Percentiles rank a stretch among this genome's conserved stretches.
These are phyloP conservation scores for Jaenimonas drosophilae DNA, from an alignment of 208 protist genomes.

Conservation along the genomic window DNA sequence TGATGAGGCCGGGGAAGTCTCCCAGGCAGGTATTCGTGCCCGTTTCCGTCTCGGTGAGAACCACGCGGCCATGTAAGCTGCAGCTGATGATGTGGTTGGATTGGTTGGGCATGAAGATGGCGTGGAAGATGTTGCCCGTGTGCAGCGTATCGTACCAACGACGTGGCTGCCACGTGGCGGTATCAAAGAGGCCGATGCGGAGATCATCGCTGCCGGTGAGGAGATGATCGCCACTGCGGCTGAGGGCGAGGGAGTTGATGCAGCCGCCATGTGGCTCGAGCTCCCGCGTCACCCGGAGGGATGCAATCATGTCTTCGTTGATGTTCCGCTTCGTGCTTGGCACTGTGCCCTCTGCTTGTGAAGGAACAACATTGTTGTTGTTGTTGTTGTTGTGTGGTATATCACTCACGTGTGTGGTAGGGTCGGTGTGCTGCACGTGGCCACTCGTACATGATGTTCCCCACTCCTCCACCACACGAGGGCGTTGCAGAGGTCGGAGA, in stretches of 20 bases:
- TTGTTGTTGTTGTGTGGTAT: no score
- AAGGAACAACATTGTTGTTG: no score
- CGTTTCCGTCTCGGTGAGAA: slow-evolving; percentile 22
- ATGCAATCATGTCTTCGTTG: slow-evolving; percentile 8
- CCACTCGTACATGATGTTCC: slow-evolving; percentile 1
- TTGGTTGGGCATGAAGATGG: slow-evolving; percentile 22
- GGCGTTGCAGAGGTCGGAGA: slow-evolving; percentile 1
- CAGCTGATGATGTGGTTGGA: slow-evolving; percentile 17
- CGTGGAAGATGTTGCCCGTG: slow-evolving; percentile 36
- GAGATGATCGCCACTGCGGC: slow-evolving; percentile 15
- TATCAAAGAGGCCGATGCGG: slow-evolving; percentile 17
- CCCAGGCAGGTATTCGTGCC: slow-evolving; percentile 7
- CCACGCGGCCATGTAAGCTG: slow-evolving; percentile 20
- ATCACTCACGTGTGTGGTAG: slow-evolving; percentile 2
- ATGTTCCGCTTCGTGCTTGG: slow-evolving; percentile 1
- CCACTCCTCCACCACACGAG: background rate
- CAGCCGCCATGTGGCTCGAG: slow-evolving; percentile 30
- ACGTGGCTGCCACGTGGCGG: slow-evolving; percentile 15
- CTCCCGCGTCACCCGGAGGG: slow-evolving; percentile 9
- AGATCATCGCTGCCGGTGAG: slow-evolving; percentile 41
- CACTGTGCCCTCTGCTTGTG: background rate
- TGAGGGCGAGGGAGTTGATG: slow-evolving; percentile 32
- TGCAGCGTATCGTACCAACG: slow-evolving; percentile 20
- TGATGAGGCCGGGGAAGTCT: slow-evolving; percentile 8
- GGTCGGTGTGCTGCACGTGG: slow-evolving; percentile 3